Evolutionary conservation across 108 stramenopile species (phyloP).

Genomic region (Conticribra weissflogii): DNA sequence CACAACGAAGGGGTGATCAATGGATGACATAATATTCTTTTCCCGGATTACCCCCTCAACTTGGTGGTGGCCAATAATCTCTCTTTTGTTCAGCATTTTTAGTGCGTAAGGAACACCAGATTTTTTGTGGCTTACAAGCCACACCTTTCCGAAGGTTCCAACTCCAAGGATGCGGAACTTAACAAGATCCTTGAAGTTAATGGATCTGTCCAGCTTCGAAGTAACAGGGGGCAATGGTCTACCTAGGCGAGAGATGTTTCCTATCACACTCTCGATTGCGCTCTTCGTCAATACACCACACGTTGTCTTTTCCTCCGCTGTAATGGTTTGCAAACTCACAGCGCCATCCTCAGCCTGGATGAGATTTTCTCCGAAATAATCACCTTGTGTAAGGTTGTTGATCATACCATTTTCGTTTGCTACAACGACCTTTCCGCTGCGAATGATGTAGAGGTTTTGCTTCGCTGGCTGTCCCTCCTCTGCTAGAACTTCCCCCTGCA

Average conservation of each 20-base stretch:
- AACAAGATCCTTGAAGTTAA: conserved; percentile 75
- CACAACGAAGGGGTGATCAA: conserved; percentile 94
- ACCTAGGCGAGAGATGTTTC: conserved; percentile 70
- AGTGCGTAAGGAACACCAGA: conserved; percentile 84
- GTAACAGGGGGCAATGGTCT: conserved; percentile 51
- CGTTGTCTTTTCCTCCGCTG: conserved; percentile 68
- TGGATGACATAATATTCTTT: conserved; percentile 91
- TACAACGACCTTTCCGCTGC: conserved; percentile 66
- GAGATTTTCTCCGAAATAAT: conserved; percentile 82
- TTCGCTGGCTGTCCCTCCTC: conserved; percentile 78
- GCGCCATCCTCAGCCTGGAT: conserved; percentile 63
- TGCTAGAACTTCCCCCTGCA: conserved; percentile 69
- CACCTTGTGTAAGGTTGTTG: conserved; percentile 73
- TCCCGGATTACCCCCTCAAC: conserved; percentile 91
- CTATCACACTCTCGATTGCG: conserved; percentile 79
- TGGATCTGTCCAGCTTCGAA: conserved; percentile 58
- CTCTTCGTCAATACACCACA: conserved; percentile 74
- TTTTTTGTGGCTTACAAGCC: conserved; percentile 94
- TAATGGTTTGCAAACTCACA: conserved; percentile 66
- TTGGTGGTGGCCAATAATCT: conserved; percentile 98
- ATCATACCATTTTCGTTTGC: conserved; percentile 77
- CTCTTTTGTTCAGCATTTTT: conserved; percentile 91
- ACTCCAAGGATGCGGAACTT: conserved; percentile 95
- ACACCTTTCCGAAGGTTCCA: conserved; percentile 98
- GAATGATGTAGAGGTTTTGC: conserved; percentile 83